phyloP scores from a whole-genome alignment of 352 stramenopile species.

The Phytophthora pinifolia region DNA sequence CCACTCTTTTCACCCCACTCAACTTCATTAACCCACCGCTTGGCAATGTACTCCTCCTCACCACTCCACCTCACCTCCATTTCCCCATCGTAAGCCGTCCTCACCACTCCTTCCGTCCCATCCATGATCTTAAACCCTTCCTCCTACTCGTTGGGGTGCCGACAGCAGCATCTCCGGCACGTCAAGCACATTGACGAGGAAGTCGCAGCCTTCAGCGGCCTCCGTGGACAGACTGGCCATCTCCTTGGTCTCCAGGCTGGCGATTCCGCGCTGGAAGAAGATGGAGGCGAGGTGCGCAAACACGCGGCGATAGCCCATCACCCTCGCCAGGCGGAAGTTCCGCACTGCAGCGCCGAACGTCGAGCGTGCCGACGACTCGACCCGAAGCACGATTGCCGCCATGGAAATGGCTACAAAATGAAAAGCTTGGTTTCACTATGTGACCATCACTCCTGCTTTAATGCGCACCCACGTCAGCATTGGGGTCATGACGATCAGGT shows the following conservation, averaged over 20 bases:
- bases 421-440: slow-evolving; percentile 19
- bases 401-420: slow-evolving; percentile 22
- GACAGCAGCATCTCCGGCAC: slow-evolving; percentile 53
- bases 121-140: slow-evolving; percentile 90
- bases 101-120: slow-evolving; percentile 33
- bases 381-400: slow-evolving; percentile 90
- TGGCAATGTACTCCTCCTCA: slow-evolving; percentile 84
- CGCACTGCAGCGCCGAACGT: slow-evolving; percentile 86
- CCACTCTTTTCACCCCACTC: slow-evolving; percentile 43
- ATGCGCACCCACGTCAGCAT: slow-evolving; percentile 7
- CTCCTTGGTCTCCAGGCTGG: slow-evolving; percentile 87
- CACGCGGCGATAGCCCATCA: slow-evolving; percentile 87
- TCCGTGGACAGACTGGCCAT: slow-evolving; percentile 89
- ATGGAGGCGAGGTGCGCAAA: slow-evolving; percentile 92
- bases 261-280: slow-evolving; percentile 92
- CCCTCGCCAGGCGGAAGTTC: slow-evolving; percentile 88
- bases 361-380: slow-evolving; percentile 76
- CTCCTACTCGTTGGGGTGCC: slow-evolving; percentile 84
- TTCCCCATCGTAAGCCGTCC: neutral
- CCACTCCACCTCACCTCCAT: slow-evolving; percentile 3
- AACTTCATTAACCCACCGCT: slow-evolving; percentile 27
- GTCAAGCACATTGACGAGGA: slow-evolving; percentile 77
- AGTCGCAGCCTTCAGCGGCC: slow-evolving; percentile 45
- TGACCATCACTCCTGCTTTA: slow-evolving; percentile 20
- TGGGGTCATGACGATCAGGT: slow-evolving; percentile 17